Evolutionary conservation across 805 yeast genomes (phyloP).

Genomic region (Candida yuanshanica): DNA sequence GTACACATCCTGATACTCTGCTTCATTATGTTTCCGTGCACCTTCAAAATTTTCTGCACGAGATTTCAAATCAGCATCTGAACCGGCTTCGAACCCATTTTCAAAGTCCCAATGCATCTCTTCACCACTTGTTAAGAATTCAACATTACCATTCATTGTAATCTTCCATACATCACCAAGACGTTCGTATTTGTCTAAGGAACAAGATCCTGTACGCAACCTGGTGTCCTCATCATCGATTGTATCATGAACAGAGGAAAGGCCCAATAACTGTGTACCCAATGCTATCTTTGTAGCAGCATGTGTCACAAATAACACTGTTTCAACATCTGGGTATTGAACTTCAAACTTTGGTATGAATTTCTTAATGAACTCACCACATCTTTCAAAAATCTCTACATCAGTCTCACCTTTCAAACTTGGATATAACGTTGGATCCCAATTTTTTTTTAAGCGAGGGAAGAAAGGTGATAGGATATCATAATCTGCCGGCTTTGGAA

Average conservation of each 20-base stretch:
- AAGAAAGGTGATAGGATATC: conserved; percentile 49
- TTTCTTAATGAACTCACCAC: conserved; percentile 43
- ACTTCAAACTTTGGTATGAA: conserved; percentile 55
- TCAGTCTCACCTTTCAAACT: conserved; percentile 68
- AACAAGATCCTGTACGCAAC: conserved; percentile 78
- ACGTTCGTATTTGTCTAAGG: conserved; percentile 57
- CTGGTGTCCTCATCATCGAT: conserved; percentile 41
- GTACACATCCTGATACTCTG: conserved; percentile 41
- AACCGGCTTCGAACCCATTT: conserved; percentile 78
- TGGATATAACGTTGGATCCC: conserved; percentile 57
- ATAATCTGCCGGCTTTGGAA: conserved; percentile 64
- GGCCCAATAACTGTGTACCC: conserved; percentile 68
- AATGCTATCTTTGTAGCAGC: conserved; percentile 91
- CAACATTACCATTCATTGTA: conserved; percentile 66
- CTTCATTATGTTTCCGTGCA: conserved; percentile 11
- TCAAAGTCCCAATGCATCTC: conserved; percentile 93
- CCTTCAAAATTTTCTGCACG: conserved; percentile 27
- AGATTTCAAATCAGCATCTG: conserved; percentile 73
- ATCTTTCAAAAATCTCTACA: conserved; percentile 60
- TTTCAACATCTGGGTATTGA: conserved; percentile 52
- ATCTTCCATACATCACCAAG: conserved; percentile 46
- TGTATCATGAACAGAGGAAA: conserved; percentile 43
- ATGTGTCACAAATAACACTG: conserved; percentile 75
- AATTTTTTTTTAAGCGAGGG: conserved; percentile 38
- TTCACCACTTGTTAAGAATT: conserved; percentile 69